phyloP scores from a whole-genome alignment of 768 basidiomycete species.

The Sporobolomyces roseus region DNA sequence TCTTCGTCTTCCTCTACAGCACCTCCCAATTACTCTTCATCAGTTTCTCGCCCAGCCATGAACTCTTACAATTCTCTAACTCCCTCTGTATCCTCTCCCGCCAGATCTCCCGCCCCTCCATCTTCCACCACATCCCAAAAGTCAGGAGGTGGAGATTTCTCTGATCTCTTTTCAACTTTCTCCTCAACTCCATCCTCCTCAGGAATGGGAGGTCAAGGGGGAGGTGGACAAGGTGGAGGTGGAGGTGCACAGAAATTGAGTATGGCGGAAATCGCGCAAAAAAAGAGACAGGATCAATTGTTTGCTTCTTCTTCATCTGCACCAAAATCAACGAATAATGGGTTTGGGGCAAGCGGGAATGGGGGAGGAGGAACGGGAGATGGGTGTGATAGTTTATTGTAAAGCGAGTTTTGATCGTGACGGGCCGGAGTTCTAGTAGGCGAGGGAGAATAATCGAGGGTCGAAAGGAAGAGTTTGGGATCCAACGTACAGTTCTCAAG shows the following conservation, averaged over 20 bases:
- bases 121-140: neutral
- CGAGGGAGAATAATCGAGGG: too few relatives aligned
- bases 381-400: constrained; percentile 15
- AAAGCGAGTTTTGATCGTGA: neutral
- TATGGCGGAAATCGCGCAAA: constrained; percentile 34
- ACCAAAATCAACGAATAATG: neutral
- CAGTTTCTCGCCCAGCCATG: constrained; percentile 1
- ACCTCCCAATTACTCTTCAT: too few relatives aligned
- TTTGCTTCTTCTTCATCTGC: neutral
- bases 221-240: neutral
- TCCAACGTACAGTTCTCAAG: too few relatives aligned
- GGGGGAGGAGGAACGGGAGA: constrained; percentile 11
- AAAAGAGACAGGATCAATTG: constrained; percentile 33
- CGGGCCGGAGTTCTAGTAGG: too few relatives aligned
- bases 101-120: neutral
- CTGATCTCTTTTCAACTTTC: constrained; percentile 29
- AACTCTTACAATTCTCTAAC: neutral
- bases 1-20: neutral
- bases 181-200: neutral
- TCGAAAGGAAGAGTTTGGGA: too few relatives aligned
- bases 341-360: neutral
- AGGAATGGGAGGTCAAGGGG: neutral
- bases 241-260: constrained; percentile 2
- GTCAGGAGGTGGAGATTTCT: constrained; percentile 24
- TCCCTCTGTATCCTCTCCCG: neutral